Evolutionary conservation across 2,329 filamentous ascomycete genomes (phyloP).

Genomic region (Daldinia sp.): DNA sequence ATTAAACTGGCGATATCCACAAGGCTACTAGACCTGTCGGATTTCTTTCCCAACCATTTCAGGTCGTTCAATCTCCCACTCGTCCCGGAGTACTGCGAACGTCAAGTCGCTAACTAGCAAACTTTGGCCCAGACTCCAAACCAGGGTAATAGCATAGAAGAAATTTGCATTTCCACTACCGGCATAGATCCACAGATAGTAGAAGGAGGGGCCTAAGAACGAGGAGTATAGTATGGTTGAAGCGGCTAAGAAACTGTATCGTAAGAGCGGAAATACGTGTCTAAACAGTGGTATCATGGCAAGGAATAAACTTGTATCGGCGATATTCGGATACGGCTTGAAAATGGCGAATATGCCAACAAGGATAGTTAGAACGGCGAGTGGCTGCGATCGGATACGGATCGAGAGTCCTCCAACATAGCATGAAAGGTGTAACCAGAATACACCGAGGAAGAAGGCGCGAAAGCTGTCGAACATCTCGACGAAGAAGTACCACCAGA

Average conservation of each 20-base stretch:
- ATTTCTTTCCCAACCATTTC: conserved; percentile 90
- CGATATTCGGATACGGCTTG: conserved; percentile 94
- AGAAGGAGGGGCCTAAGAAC: conserved; percentile 91
- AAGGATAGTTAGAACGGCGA: conserved; percentile 85
- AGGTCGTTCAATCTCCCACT: conserved; percentile 91
- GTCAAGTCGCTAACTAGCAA: conserved; percentile 86
- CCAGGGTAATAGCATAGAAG: conserved; percentile 98
- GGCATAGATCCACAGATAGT: conserved; percentile 97
- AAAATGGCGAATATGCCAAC: conserved; percentile 93
- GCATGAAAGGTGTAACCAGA: conserved; percentile 92
- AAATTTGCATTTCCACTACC: conserved; percentile 98
- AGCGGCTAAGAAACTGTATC: conserved; percentile 88
- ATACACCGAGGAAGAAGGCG: conserved; percentile 95
- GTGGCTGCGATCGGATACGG: conserved; percentile 82
- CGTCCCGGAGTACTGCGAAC: conserved; percentile 88
- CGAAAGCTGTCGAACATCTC: conserved; percentile 99
- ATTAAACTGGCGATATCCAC: neutral
- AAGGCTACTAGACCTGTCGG: conserved; percentile 73
- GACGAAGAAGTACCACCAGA: conserved; percentile 99
- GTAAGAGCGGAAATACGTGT: conserved; percentile 93
- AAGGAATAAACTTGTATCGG: conserved; percentile 87
- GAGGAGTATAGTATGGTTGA: conserved; percentile 86
- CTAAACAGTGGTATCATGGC: conserved; percentile 83
- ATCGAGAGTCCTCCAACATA: conserved; percentile 89
- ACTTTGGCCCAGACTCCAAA: conserved; percentile 92